Conservation (phyloP, 345 rosid species). For the Erucastrum elatum region DNA sequence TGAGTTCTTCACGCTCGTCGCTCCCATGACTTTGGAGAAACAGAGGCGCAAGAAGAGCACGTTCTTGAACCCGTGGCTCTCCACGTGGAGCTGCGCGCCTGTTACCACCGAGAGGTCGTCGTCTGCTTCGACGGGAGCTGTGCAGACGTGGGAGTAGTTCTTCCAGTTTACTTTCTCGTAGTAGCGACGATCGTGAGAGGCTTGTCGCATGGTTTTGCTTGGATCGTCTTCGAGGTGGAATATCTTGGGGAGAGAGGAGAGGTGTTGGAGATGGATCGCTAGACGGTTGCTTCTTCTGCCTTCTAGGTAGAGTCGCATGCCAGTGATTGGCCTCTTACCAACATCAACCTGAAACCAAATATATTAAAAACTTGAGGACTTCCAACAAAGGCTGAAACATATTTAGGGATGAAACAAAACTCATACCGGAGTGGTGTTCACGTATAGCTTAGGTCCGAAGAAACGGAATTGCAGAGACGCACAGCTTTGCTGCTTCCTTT, state of each 20-base stretch:
- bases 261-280: slow-evolving; percentile 93
- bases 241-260: slow-evolving; percentile 87
- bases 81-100: slow-evolving; percentile 85
- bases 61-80: slow-evolving; percentile 78
- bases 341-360: slow-evolving; percentile 99
- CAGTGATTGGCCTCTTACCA: slow-evolving; percentile 92
- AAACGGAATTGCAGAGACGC: slow-evolving; percentile 84
- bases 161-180: slow-evolving; percentile 95
- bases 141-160: slow-evolving; percentile 91
- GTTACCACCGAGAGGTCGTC: slow-evolving; percentile 82
- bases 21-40: slow-evolving; percentile 71
- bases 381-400: background rate
- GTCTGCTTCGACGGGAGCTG: slow-evolving; percentile 81
- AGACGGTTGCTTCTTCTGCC: slow-evolving; percentile 83
- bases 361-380: slow-evolving; percentile 8
- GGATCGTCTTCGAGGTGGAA: slow-evolving; percentile 79
- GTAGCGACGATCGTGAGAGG: slow-evolving; percentile 61
- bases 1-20: slow-evolving; percentile 53
- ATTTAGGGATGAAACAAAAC: slow-evolving; percentile 24
- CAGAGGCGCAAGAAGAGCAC: slow-evolving; percentile 80
- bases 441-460: slow-evolving; percentile 89
- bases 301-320: slow-evolving; percentile 90
- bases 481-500: slow-evolving; percentile 68
- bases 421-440: slow-evolving; percentile 74
- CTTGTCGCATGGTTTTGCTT: slow-evolving; percentile 47